Base-by-base conservation (phyloP, 1,284 basidiomycete genomes). In the Porogramme epimiltina region DNA sequence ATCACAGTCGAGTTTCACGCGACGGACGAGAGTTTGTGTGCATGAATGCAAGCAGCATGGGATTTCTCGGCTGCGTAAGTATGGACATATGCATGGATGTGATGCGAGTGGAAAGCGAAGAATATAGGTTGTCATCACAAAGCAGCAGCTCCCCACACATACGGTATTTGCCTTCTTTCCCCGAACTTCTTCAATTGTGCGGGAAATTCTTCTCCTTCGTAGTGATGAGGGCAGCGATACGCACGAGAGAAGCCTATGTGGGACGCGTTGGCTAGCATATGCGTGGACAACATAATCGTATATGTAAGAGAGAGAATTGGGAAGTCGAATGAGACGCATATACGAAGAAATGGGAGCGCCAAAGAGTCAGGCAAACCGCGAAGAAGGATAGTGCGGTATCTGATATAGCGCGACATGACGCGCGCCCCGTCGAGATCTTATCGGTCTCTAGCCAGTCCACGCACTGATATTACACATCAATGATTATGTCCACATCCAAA, bases 401-500 rank as follows among this genome's bases (percentile, higher is more conserved):
- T 82, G 85, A 85, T 86, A 87, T n/a, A n/a, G n/a, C n/a, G 84
- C 81, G 83, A 84, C 79, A 82, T 80, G 82, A 78, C 73, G 78
- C 76, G 74, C 79, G 67, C 73, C 74, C 72, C 68, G 66, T 63
- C 71, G 71, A 74, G 77, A 31, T 79, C 85, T 86, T 83, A 85
- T 87, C 83, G 78, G 64, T 75, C 73, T 54, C 65, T 73, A 65
- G 57, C 64, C 67, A 67, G 71, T 67, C 62, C 64, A 69, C 67
- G 67, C 55, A 77, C n/a, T n/a, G n/a, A 59, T 91, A 69, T 91
- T 82, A 89, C 88, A 91, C 67, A 80, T 83, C 87, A n/a, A n/a
- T n/a, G n/a, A n/a, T n/a, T n/a, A 74, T 88, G 84, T 90, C 89
- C 86, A 89, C 87, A 80, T 88, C 87, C 86, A 80, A 74, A 86